Percentiles rank a stretch among this genome's conserved stretches.
phyloP scores from a whole-genome alignment of 2,329 filamentous ascomycete species.

The Stylonectria norvegica region DNA sequence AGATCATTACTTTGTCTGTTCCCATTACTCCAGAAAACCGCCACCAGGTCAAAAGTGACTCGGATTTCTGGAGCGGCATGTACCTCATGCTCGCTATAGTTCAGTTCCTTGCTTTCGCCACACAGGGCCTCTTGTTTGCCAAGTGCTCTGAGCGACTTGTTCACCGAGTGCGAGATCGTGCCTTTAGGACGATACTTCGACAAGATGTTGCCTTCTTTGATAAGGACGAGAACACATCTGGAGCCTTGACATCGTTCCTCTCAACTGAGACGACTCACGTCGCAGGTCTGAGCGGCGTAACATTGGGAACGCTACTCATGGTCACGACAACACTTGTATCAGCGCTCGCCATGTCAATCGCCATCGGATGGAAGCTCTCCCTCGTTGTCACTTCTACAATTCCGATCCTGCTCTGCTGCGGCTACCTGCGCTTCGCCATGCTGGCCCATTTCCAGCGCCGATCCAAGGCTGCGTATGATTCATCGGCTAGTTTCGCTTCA shows the following conservation, averaged over 20 bases:
- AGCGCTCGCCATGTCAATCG: constrained; percentile 66
- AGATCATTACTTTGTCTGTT: constrained; percentile 67
- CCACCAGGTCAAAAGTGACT: constrained; percentile 60
- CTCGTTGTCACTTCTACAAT: constrained; percentile 78
- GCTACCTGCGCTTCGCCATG: constrained; percentile 86
- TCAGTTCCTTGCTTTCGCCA: constrained; percentile 64
- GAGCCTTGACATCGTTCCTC: constrained; percentile 82
- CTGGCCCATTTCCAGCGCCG: constrained; percentile 74
- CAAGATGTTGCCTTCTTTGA: constrained; percentile 95
- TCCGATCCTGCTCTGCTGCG: constrained; percentile 72
- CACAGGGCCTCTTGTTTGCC: constrained; percentile 73
- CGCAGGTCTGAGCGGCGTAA: constrained; percentile 81
- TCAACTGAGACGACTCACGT: constrained; percentile 88
- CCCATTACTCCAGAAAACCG: constrained; percentile 49
- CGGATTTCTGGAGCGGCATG: constrained; percentile 86
- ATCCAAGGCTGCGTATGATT: constrained; percentile 74
- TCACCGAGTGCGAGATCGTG: constrained; percentile 74
- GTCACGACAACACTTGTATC: constrained; percentile 76
- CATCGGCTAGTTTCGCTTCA: constrained; percentile 81
- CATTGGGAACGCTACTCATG: constrained; percentile 80
- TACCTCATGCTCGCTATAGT: constrained; percentile 79
- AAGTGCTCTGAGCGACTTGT: constrained; percentile 83
- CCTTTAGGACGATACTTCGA: constrained; percentile 83
- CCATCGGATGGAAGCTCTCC: constrained; percentile 83
- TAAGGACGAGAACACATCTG: constrained; percentile 80